Evolutionary conservation across 2,329 filamentous ascomycete genomes (phyloP).

Genomic region (Penicillium sp.): DNA sequence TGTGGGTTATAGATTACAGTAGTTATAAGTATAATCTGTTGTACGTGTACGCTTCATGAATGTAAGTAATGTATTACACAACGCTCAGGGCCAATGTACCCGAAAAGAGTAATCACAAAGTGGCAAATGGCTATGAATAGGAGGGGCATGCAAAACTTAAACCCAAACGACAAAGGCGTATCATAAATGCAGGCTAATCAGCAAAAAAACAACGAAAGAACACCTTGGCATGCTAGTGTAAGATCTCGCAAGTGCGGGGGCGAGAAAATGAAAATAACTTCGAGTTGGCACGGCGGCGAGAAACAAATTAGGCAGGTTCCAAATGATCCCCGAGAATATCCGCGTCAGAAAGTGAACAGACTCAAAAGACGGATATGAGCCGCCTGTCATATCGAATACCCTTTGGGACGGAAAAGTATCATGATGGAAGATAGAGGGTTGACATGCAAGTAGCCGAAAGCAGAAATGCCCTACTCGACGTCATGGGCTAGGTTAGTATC

Average conservation of each 20-base stretch:
- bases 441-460: constrained; percentile 29
- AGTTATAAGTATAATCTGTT: background rate
- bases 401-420: too few species aligned
- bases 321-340: constrained; percentile 6
- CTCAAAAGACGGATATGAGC: constrained; percentile 20
- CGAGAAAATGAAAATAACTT: background rate
- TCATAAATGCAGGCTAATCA: constrained; percentile 16
- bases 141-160: constrained; percentile 3
- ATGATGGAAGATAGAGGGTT: constrained; percentile 22
- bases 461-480: constrained; percentile 16
- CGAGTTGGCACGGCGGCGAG: background rate
- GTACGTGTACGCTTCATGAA: background rate
- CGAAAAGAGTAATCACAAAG: constrained; percentile 5
- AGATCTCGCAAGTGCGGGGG: constrained; percentile 9
- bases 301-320: background rate
- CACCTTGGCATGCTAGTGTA: constrained; percentile 23
- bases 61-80: background rate
- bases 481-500: constrained; percentile 16
- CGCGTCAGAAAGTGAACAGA: background rate
- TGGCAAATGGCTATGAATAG: background rate
- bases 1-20: background rate
- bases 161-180: constrained; percentile 6
- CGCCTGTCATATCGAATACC: constrained; percentile 26
- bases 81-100: background rate
- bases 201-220: constrained; percentile 7